phyloP scores from a whole-genome alignment of 441 rosid genomes.

The Geranium incanum region DNA sequence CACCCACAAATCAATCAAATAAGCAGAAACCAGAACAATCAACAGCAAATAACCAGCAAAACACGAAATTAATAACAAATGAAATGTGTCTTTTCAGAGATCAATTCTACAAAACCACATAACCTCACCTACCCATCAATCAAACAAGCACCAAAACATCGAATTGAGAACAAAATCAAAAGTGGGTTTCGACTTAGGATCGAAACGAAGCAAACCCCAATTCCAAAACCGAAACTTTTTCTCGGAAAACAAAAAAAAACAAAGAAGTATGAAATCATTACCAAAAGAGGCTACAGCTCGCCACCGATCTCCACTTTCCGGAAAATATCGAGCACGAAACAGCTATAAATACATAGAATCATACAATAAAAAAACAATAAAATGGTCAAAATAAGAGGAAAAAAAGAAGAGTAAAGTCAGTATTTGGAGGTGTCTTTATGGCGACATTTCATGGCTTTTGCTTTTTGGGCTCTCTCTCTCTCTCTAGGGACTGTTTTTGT shows the following conservation, averaged over 20 bases:
- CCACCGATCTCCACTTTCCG: slow-evolving; percentile 7
- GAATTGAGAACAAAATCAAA: not conserved
- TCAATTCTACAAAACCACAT: not conserved
- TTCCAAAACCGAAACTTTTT: not conserved
- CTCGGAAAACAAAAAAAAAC: not conserved
- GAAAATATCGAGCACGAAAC: not conserved
- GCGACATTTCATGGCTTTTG: slow-evolving; percentile 4
- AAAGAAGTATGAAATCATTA: not conserved
- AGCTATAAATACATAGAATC: not conserved
- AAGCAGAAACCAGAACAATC: not conserved
- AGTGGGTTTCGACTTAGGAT: not conserved
- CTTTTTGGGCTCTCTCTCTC: not conserved
- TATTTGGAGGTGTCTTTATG: slow-evolving; percentile 10
- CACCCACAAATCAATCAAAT: not conserved
- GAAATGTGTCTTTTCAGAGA: not conserved
- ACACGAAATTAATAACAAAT: not conserved
- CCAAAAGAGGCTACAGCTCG: not conserved
- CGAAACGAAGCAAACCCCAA: not conserved
- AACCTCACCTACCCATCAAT: slow-evolving; percentile 3
- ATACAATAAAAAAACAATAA: not conserved
- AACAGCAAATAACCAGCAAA: not conserved
- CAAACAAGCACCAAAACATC: not conserved
- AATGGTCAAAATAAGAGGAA: not conserved
- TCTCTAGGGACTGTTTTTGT: not conserved
- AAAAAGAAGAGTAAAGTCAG: slow-evolving; percentile 3